Evolutionary conservation across 2,329 filamentous ascomycete genomes (phyloP), one percentile per base, ranked within the genome.

Genomic region (Colletotrichum sp.): DNA sequence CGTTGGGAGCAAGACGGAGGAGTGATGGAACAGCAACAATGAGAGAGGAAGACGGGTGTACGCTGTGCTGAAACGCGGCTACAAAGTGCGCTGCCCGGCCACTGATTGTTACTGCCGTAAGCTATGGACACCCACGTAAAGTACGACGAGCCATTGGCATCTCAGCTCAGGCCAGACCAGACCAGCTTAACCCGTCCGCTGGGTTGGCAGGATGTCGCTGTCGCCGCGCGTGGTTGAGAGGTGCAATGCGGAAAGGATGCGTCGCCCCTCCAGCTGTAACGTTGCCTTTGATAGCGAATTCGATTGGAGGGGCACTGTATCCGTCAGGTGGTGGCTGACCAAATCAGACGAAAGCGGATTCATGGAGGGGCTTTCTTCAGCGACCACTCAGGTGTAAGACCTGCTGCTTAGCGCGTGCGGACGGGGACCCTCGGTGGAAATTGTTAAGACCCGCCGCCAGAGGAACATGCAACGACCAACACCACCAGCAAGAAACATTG

Each of bases 201-300:
- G 70, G 64, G 36, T 30, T 18, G 52, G 39, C 65, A 52, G 36
- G 28, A 39, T 44, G 44, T 39, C 36, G 34, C 39, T 26, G 30
- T 69, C 30, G 65, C 26, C 55, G 49, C 15, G 49, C 44, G 57
- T 39, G 62, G 26, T 60, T 60, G 28, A 60, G 24, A 59, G 44
- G 28, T 64, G 55, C 44, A 69, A 69, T 49, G 64, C 49, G 34
- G 68, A 44, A 75, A 52, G 28, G 18, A 73, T 60, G 64, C 57
- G 39, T 32, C 57, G 69, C 73, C 74, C 64, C 74, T 69, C 70
- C 74, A 73, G 74, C 13, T 76, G 74, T 69, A 76, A 76, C 74
- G 74, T 76, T 76, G 74, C 74, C 64, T 76, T 39, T 69, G 70
- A 66, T 69, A 74, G 59, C 55, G 26, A 62, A 34, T 60, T 32